These are phyloP conservation scores for Hyaloscypha variabilis DNA, from an alignment of 495 filamentous ascomycete genomes.

Conservation along the genomic window DNA sequence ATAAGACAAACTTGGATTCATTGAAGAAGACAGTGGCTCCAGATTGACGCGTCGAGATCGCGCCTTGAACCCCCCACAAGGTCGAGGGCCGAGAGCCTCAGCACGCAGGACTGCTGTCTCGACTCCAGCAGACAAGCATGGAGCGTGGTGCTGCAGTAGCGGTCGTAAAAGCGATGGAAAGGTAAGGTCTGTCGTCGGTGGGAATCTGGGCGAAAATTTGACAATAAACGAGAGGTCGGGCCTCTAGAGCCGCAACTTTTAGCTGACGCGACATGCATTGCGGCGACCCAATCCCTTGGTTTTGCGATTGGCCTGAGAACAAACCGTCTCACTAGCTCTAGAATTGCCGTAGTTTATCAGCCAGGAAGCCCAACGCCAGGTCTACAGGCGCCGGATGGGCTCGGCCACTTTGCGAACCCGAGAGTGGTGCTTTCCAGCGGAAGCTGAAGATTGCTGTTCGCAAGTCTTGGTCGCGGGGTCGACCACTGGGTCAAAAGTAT, in stretches of 20 bases:
- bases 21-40: neutral
- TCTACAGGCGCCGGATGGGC: neutral
- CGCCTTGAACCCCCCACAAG: neutral
- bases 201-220: neutral
- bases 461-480: neutral
- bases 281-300: neutral
- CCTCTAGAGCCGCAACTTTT: neutral
- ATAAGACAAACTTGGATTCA: neutral
- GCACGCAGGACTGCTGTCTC: neutral
- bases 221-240: neutral
- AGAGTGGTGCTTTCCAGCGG: neutral
- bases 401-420: neutral
- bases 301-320: neutral
- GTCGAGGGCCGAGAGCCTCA: neutral
- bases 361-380: neutral
- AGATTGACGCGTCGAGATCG: neutral
- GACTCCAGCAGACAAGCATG: neutral
- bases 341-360: neutral
- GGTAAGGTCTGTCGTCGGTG: neutral
- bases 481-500: too few relatives aligned
- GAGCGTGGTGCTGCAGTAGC: neutral
- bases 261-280: neutral
- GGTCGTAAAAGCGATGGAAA: neutral
- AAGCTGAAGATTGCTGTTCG: neutral
- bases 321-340: neutral